A percentile compares a stretch with the other conserved stretches of the same genome.
Evolutionary conservation across 345 rosid species (phyloP).

Genomic region (Linum trigynum): DNA sequence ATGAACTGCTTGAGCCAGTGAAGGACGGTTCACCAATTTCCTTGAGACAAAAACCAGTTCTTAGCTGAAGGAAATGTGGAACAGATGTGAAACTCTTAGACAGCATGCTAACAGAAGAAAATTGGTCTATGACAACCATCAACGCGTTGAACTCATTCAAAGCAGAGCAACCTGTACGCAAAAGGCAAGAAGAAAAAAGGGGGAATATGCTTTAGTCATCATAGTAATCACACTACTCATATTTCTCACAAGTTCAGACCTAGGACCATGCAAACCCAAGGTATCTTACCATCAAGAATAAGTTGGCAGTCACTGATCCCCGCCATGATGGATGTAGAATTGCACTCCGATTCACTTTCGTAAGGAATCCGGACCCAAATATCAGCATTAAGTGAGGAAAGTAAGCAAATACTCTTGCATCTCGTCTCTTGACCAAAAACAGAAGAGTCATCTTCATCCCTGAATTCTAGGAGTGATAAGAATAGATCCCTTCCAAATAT

Average conservation of each 20-base stretch:
- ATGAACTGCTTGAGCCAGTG: slow-evolving; percentile 22
- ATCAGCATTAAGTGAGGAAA: slow-evolving; percentile 50
- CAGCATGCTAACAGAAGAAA: slow-evolving; percentile 45
- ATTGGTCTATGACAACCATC: slow-evolving; percentile 44
- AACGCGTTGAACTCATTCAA: slow-evolving; percentile 50
- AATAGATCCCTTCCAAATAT: slow-evolving; percentile 59
- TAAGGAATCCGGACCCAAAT: slow-evolving; percentile 72
- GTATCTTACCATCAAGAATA: slow-evolving; percentile 52
- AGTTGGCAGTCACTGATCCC: slow-evolving; percentile 48
- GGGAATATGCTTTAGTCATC: slow-evolving; percentile 6
- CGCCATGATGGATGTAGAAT: slow-evolving; percentile 51
- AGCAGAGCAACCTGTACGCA: slow-evolving; percentile 43
- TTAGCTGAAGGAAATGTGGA: slow-evolving; percentile 41
- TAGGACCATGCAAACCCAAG: slow-evolving; percentile 11
- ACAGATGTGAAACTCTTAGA: slow-evolving; percentile 46
- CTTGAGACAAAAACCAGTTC: slow-evolving; percentile 23
- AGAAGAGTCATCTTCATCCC: slow-evolving; percentile 30
- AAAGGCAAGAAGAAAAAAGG: slow-evolving; percentile 2
- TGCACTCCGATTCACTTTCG: slow-evolving; percentile 23
- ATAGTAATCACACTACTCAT: slow-evolving; percentile 4
- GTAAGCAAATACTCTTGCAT: slow-evolving; percentile 32
- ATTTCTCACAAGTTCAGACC: neutral
- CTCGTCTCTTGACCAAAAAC: slow-evolving; percentile 22
- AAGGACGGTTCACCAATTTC: slow-evolving; percentile 28
- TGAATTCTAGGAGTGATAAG: slow-evolving; percentile 33